Base-by-base conservation (phyloP, 495 filamentous ascomycete genomes). In the Lasiosphaeris hirsuta region DNA sequence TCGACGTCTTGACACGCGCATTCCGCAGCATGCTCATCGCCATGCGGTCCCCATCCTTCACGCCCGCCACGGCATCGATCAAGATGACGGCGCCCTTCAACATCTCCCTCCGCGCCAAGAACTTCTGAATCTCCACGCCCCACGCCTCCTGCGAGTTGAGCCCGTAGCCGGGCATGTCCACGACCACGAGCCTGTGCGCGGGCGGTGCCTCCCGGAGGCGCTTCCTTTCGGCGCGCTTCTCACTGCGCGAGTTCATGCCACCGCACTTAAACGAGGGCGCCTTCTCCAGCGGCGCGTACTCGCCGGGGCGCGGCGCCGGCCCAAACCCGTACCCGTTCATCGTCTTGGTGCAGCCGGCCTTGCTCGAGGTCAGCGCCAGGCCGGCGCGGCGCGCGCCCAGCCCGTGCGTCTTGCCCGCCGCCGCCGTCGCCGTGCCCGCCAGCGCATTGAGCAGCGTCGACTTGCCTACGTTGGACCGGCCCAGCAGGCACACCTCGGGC, bases 141-240 rank as follows among this genome's bases (percentile, higher is more conserved):
- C 93, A 97, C 60, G 86, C 87, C 40, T 78, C 69, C 43, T 83
- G 74, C 65, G 87, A 90, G 5, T 83, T 88, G 52, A 87, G 78
- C 4, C 95, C 94, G 65, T 98, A 98, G 1, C 94, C 95, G 7
- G 94, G 95, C 90, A 95, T 93, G 71, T 98, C 95, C 37, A 96
- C 74, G 10, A 94, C 63, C 7, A 84, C 75, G 48, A 96, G 66
- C 10, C 82, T 77, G 51, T 86, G 80, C 52, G 77, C 75, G 15
- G 74, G 70, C 9, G 79, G 77, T 43, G 66, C 56, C 62, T 86
- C 79, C 39, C 71, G 30, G 72, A 76, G 57, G 80, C 78, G 14
- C 33, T 53, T 56, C 18, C 15, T 15, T 17, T 40, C 57, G 38
- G 37, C 61, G 9, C 61, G 35, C 41, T 54, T 54, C 18, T 62